Evolutionary conservation across 192 early-diverging fungal species (phyloP).

Genomic region (Spinellus fusiger): DNA sequence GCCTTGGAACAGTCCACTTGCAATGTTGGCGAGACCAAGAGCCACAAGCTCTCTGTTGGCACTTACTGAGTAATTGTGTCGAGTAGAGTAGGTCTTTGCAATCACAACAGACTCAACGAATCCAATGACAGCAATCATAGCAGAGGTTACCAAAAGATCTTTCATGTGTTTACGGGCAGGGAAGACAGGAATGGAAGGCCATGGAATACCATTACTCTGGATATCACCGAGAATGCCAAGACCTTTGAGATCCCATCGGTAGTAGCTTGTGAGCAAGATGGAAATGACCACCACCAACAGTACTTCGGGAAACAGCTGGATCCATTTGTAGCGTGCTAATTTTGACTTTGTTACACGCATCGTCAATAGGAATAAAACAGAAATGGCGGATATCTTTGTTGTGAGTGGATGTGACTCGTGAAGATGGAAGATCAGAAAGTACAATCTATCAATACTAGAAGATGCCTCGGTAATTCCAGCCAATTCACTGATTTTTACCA

Average conservation of each 20-base stretch:
- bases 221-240: slow-evolving; percentile 77
- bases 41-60: slow-evolving; percentile 97
- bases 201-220: slow-evolving; percentile 49
- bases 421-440: slow-evolving; percentile 61
- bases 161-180: slow-evolving; percentile 56
- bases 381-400: slow-evolving; percentile 59
- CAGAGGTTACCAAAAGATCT: slow-evolving; percentile 72
- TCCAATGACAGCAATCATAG: slow-evolving; percentile 91
- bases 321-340: slow-evolving; percentile 29
- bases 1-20: slow-evolving; percentile 68
- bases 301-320: slow-evolving; percentile 90
- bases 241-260: slow-evolving; percentile 66
- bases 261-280: slow-evolving; percentile 53
- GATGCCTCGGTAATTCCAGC: slow-evolving; percentile 54
- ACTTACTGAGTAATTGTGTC: slow-evolving; percentile 88
- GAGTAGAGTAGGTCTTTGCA: slow-evolving; percentile 85
- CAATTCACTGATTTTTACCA: slow-evolving; percentile 33
- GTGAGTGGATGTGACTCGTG: slow-evolving; percentile 65
- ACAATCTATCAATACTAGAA: slow-evolving; percentile 74
- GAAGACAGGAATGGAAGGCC: slow-evolving; percentile 55
- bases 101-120: slow-evolving; percentile 97
- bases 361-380: slow-evolving; percentile 63
- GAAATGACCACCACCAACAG: slow-evolving; percentile 78
- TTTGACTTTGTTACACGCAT: slow-evolving; percentile 50
- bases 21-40: slow-evolving; percentile 81